phyloP scores from a whole-genome alignment of 306 rosid species.

The Dryas alaskensis region DNA sequence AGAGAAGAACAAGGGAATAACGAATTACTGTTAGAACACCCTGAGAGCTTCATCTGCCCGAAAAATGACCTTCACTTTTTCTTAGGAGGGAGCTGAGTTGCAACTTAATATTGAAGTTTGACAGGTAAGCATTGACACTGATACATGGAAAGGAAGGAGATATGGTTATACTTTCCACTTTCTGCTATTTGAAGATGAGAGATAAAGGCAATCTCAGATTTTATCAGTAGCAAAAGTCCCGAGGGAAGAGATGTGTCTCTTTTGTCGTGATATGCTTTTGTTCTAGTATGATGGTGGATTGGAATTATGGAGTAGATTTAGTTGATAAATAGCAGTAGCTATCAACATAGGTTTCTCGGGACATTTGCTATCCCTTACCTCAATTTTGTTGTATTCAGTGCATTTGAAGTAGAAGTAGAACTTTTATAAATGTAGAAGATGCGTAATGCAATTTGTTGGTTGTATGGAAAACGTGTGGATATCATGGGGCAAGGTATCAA shows the following conservation, averaged over 20 bases:
- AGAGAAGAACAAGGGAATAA: conserved; percentile 22
- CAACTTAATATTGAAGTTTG: conserved; percentile 31
- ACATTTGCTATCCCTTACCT: conserved; percentile 14
- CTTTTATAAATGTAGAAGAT: conserved; percentile 22
- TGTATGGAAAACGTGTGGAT: conserved; percentile 23
- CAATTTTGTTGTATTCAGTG: conserved; percentile 14
- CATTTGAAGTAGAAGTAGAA: conserved; percentile 15
- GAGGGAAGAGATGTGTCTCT: conserved; percentile 24
- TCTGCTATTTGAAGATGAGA: neutral
- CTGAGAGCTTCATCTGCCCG: conserved; percentile 35
- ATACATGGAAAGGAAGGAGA: conserved; percentile 9
- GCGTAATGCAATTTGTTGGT: conserved; percentile 19
- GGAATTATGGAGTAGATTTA: conserved; percentile 28
- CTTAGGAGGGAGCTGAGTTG: conserved; percentile 41
- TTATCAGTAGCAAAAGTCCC: neutral
- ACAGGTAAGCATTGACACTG: conserved; percentile 26
- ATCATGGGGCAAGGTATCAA: neutral
- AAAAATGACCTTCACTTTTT: conserved; percentile 33
- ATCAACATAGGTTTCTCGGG: conserved; percentile 16
- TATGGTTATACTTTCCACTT: conserved; percentile 6
- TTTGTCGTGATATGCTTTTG: neutral
- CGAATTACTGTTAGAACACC: conserved; percentile 43
- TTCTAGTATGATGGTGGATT: conserved; percentile 21
- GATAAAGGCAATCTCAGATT: neutral
- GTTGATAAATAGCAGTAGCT: conserved; percentile 30